These are phyloP conservation scores for Lojkania enalia DNA, from an alignment of 2,329 filamentous ascomycete genomes.

Conservation along the genomic window DNA sequence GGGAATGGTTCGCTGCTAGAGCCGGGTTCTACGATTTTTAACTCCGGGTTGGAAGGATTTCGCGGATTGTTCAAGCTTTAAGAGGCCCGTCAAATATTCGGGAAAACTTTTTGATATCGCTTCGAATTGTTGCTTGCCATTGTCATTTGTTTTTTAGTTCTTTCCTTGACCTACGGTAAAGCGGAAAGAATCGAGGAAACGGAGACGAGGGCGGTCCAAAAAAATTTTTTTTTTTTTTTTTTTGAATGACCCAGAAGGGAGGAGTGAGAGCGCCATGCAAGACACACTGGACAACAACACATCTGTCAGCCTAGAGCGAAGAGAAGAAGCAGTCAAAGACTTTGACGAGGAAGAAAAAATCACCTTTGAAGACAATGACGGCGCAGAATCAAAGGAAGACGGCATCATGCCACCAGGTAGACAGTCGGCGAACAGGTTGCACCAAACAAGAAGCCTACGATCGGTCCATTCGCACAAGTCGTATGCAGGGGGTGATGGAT, in stretches of 20 bases:
- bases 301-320: not conserved
- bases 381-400: not conserved
- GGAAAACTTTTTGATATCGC: no score
- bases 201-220: no score
- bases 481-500: slow-evolving; percentile 43
- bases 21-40: no score
- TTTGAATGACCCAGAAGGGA: not conserved
- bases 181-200: no score
- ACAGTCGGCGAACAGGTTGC: not conserved
- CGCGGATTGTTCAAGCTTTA: no score
- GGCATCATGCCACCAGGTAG: not conserved
- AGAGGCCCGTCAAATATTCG: no score
- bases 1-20: no score
- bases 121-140: no score
- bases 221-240: not conserved
- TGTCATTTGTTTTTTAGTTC: no score
- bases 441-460: slow-evolving; percentile 23
- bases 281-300: not conserved
- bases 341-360: not conserved
- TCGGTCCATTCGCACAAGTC: slow-evolving; percentile 38
- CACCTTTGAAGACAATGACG: not conserved
- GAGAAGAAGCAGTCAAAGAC: not conserved
- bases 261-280: not conserved
- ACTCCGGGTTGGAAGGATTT: no score
- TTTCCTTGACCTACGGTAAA: no score